Evolutionary conservation across 495 filamentous ascomycete genomes (phyloP), one percentile per base, ranked within the genome.

Genomic region (Daldinia childiae): DNA sequence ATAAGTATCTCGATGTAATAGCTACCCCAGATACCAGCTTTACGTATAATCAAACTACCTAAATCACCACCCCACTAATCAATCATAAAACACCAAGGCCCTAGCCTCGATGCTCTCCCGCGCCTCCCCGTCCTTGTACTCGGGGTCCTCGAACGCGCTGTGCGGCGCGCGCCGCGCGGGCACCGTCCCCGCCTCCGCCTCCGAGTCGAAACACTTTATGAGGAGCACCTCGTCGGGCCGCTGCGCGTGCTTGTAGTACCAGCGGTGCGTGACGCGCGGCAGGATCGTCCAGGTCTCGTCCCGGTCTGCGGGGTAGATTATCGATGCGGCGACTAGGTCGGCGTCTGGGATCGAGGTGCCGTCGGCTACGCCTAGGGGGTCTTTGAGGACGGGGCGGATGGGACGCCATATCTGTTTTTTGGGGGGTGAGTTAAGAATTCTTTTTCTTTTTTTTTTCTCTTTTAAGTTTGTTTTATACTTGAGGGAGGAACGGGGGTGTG

Each of bases 221-320:
- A 91, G 76, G 9, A 89, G 78, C 14, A 88, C 86, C 74, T 90
- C 79, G 48, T 83, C 79, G 1, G 89, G 85, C 50, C 78, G 79
- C 78, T 89, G 86, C 4, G 85, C 89, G 60, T 87, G 87, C 86
- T 90, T 90, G 78, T 91, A 96, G 75, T 87, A 85, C 92, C 92
- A 95, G 75, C 82, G 79, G 80, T 92, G 87, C 1, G 63, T 68
- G 0, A 81, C 75, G 62, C 84, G 86, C 36, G 86, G 87, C 68
- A 80, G 80, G 26, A 95, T 90, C 0, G 86, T 87, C 72, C 90
- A 90, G 1, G 91, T 93, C 82, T 92, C 91, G 8, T 92, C 91
- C 26, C 82, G 87, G 56, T 90, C 79, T 9, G 88, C 87, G 12
- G 73, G 68, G 78, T 93, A 92, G 39, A 92, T 79, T 68, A 93